Base-by-base conservation (phyloP, 139 green algal genomes). In the Chlorella vulgaris region DNA sequence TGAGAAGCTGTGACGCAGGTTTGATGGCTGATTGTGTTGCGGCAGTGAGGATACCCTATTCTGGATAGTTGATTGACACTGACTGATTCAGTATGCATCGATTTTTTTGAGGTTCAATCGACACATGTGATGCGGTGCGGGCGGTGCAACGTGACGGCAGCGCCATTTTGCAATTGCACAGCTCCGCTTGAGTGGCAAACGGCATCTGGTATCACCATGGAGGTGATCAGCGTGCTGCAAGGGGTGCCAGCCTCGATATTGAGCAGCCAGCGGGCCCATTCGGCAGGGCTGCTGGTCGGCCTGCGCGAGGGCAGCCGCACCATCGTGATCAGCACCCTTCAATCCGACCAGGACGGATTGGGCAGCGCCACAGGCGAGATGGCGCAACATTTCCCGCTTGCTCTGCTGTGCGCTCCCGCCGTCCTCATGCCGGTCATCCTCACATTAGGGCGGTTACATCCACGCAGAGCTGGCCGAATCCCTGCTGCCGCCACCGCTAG, bases 401-500 rank as follows among this genome's bases (percentile, higher is more conserved):
- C 21, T 42, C 24, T 58, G 38, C 28, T 29, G 21, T 18, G 40
- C 36, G 29, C 24, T 5, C 68, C 0, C 39, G 6, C 21, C 26
- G 28, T 4, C 15, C 2, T 4, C 24, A n/a, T 47, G 2, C 3
- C 2, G 36, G 33, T 15, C 19, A 33, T 13, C 24, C 28, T 38
- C n/a, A n/a, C n/a, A n/a, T n/a, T n/a, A n/a, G n/a, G n/a, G n/a
- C n/a, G n/a, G n/a, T n/a, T n/a, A n/a, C n/a, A n/a, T n/a, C n/a
- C n/a, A n/a, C n/a, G 51, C 73, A 79, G 73, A 79, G 53, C 35
- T 79, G 33, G 73, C 73, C 0, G 36, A 31, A 0, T 50, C 73
- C 22, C 53, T 79, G 73, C 7, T 79, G 73, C 73, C 73, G 73
- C 53, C 51, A 26, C 73, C 73, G 24, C 26, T 79, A 35, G 53